phyloP scores from a whole-genome alignment of 2,329 filamentous ascomycete species.

The Apiospora pterosperma region DNA sequence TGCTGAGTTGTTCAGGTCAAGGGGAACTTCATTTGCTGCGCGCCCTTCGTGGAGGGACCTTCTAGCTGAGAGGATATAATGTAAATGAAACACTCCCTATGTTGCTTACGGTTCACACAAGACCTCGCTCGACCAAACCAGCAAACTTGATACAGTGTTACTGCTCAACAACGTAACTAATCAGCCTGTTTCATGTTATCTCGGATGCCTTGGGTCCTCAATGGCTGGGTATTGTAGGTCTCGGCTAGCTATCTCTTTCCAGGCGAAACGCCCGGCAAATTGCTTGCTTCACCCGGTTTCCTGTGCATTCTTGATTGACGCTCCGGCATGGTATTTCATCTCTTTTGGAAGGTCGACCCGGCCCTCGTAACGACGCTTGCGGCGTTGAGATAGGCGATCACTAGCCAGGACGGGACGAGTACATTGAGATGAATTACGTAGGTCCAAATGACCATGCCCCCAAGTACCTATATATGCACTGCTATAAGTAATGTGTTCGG shows the following conservation, averaged over 20 bases:
- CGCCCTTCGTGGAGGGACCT: neutral
- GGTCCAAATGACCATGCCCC: neutral
- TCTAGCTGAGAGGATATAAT: neutral
- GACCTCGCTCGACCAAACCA: neutral
- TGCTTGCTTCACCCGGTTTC: slow-evolving; percentile 1
- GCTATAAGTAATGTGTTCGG: neutral
- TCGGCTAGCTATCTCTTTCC: neutral
- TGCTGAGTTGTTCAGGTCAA: neutral
- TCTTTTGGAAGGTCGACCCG: neutral
- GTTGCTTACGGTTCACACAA: neutral
- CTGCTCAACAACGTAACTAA: neutral
- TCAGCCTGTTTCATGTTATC: slow-evolving; percentile 2
- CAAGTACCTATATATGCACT: neutral
- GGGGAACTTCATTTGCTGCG: neutral
- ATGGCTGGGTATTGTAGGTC: neutral
- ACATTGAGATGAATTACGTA: neutral
- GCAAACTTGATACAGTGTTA: neutral
- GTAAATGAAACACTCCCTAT: neutral
- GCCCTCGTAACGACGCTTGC: neutral
- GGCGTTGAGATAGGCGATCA: neutral
- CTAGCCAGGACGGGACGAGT: neutral
- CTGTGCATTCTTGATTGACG: neutral
- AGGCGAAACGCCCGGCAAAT: neutral
- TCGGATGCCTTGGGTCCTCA: neutral
- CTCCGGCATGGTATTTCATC: neutral